Evolutionary conservation across 176 grass and related monocot species (phyloP).

Genomic region (Aegilops tauschii): DNA sequence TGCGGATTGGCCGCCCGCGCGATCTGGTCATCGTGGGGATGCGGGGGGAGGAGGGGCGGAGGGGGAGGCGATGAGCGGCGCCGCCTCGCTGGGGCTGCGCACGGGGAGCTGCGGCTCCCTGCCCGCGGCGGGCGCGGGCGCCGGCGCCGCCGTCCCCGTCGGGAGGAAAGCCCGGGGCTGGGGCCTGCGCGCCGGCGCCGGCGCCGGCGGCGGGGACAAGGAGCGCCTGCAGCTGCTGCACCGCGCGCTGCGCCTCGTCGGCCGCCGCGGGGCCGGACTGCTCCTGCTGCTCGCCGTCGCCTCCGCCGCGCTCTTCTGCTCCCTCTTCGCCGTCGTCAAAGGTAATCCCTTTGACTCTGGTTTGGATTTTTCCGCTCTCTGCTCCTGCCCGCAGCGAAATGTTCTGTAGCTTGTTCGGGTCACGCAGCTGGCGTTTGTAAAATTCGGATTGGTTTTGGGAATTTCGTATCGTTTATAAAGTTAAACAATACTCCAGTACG

Average conservation of each 20-base stretch:
- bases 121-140: not conserved
- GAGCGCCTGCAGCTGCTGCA: constrained; percentile 57
- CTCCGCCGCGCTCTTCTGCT: constrained; percentile 63
- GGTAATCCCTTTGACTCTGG: constrained; percentile 4
- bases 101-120: constrained; percentile 72
- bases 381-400: not conserved
- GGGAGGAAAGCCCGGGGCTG: constrained; percentile 24
- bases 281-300: constrained; percentile 68
- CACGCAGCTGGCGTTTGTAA: constrained; percentile 9
- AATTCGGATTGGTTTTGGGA: not conserved
- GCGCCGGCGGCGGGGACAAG: constrained; percentile 47
- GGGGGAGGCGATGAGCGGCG: constrained; percentile 48
- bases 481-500: not conserved
- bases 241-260: constrained; percentile 67
- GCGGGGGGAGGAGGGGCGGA: not conserved
- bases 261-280: constrained; percentile 65
- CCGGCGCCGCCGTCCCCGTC: not conserved
- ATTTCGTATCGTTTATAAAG: not conserved
- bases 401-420: not conserved
- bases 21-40: constrained; percentile 32
- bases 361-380: not conserved
- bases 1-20: not conserved
- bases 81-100: constrained; percentile 68
- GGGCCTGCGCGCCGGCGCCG: constrained; percentile 29
- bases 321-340: constrained; percentile 72